Evolutionary conservation across 352 stramenopile species (phyloP), one percentile per base, ranked within the genome.

Genomic region (Aphanomyces cochlioides): DNA sequence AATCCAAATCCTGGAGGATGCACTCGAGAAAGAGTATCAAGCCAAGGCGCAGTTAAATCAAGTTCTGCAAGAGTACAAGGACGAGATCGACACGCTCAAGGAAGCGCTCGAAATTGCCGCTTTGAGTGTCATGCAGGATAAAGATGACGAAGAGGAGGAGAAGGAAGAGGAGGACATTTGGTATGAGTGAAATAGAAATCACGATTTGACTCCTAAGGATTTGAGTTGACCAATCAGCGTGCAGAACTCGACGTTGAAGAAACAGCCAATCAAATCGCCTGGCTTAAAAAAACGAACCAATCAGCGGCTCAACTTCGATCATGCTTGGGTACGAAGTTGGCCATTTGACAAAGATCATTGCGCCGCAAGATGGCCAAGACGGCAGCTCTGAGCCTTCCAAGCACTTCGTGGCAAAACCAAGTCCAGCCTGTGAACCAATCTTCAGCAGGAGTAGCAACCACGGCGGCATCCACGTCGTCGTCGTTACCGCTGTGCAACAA

Each of bases 41-140:
- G 88, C 81, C 1, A 80, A 80, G 45, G 67, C 54, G 0, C 74
- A 73, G 0, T 75, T 92, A 3, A 83, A 90, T 54, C 61, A 77
- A 39, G 73, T 88, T 57, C 63, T 90, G 7, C 82, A 84, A 45
- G 70, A 78, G 38, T 92, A 90, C 73, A 90, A 90, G 67, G 80
- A 90, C 59, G 83, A 92, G 34, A 77, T 88, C 19, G 83, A 87
- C 34, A 90, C 82, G 19, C 72, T 92, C 3, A 88, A 89, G 56
- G 85, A 92, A 59, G 85, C 85, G 8, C 78, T 92, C 19, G 77
- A 84, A 50, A 92, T 90, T 50, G 83, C 83, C 19, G 83, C 85
- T 1, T 73, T 83, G 39, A 61, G 54, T 41, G 80, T 82, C 2
- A 79, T 90, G n/a, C 78, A 80, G 0, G 73, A 40, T 34, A 8